A percentile compares a stretch with the other conserved stretches of the same genome.
Conservation (phyloP, 2,329 filamentous ascomycete genomes). For the Penicillium sp. region DNA sequence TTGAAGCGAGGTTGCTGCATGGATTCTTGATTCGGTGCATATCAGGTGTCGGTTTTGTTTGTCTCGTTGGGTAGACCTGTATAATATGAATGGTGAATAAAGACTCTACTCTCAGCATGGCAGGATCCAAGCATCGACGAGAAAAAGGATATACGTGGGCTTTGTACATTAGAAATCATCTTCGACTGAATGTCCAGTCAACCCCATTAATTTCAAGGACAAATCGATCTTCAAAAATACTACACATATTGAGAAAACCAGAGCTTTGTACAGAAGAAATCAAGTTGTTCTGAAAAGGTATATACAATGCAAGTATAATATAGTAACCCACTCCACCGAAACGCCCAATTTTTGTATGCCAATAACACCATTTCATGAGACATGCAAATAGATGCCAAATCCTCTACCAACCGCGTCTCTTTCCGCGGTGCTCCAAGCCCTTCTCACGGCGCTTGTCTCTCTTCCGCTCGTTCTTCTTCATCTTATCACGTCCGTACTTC, state of each 20-base stretch:
- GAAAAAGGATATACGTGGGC: conserved; percentile 4
- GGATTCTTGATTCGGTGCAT: not conserved
- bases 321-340: conserved; percentile 12
- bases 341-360: conserved; percentile 27
- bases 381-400: conserved; percentile 10
- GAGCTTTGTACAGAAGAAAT: conserved; percentile 14
- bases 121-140: conserved; percentile 23
- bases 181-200: not conserved
- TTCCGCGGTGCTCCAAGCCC: conserved; percentile 67
- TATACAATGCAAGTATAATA: conserved; percentile 20
- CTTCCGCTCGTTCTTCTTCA: conserved; percentile 79
- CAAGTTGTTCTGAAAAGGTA: conserved; percentile 24
- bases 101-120: conserved; percentile 24
- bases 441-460: conserved; percentile 78
- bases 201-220: not conserved
- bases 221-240: not conserved
- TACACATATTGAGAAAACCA: conserved; percentile 4
- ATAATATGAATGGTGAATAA: conserved; percentile 10
- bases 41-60: not conserved
- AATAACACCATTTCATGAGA: conserved; percentile 19
- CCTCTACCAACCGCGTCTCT: conserved; percentile 66
- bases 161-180: conserved; percentile 11
- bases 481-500: conserved; percentile 73
- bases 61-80: not conserved
- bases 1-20: not conserved